Conservation (phyloP, 2,329 filamentous ascomycete species). For the Magnaporthales sp. region DNA sequence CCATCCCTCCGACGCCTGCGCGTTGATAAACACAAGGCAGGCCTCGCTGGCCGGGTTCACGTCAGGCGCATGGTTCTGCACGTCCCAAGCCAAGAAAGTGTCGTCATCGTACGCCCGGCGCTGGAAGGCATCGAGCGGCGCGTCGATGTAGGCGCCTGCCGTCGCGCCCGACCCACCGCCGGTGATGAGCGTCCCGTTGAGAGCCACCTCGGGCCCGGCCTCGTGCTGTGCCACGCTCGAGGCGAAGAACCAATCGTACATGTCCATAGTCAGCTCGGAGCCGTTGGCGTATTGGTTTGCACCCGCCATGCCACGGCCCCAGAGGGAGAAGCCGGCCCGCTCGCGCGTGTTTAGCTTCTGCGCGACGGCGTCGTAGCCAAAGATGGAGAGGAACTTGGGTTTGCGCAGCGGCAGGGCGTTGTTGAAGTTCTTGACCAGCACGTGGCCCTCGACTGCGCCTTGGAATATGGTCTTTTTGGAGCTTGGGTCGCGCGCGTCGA, state of each 20-base stretch:
- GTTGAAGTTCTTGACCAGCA: conserved; percentile 67
- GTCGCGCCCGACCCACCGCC: conserved; percentile 43
- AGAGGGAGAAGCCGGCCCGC: conserved; percentile 67
- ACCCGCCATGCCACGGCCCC: conserved; percentile 56
- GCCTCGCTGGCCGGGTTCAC: conserved; percentile 47
- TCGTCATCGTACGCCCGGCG: conserved; percentile 40
- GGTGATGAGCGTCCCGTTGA: conserved; percentile 39
- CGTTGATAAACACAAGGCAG: conserved; percentile 60
- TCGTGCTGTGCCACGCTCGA: conserved; percentile 2
- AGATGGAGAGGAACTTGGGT: conserved; percentile 46
- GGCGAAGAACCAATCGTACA: conserved; percentile 4
- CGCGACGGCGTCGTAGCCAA: conserved; percentile 42
- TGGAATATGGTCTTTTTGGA: conserved; percentile 36
- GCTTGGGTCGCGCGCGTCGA: conserved; percentile 42
- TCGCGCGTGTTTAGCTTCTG: conserved; percentile 42
- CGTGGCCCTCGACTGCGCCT: conserved; percentile 54
- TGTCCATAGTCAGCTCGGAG: neutral
- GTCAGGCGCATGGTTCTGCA: conserved; percentile 35
- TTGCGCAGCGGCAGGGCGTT: conserved; percentile 54
- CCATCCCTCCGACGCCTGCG: conserved; percentile 64
- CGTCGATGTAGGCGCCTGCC: conserved; percentile 32
- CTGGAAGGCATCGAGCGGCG: conserved; percentile 23
- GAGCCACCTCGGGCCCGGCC: conserved; percentile 24
- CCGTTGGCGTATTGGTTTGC: neutral
- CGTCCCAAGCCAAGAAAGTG: conserved; percentile 49